A percentile compares a stretch with the other conserved stretches of the same genome.
Conservation (phyloP, 2,329 filamentous ascomycete species). For the Trichoderma koningiopsis region DNA sequence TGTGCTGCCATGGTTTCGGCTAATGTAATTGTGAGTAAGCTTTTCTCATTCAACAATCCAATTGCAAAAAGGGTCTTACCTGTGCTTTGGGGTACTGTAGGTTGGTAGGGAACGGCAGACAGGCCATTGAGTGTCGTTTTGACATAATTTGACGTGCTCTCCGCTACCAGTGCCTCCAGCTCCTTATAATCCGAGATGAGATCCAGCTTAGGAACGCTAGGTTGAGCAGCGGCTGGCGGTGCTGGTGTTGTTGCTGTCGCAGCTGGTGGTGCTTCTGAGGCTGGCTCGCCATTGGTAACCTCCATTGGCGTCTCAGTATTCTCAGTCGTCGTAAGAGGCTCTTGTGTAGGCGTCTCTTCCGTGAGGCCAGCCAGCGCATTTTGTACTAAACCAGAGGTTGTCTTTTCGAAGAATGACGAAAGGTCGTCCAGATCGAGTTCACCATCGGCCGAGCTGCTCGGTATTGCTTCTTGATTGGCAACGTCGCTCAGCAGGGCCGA, state of each 20-base stretch:
- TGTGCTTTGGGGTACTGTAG: slow-evolving; percentile 45
- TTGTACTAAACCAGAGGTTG: slow-evolving; percentile 45
- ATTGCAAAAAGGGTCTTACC: slow-evolving; percentile 31
- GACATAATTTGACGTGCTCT: slow-evolving; percentile 50
- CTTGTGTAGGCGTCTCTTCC: slow-evolving; percentile 32
- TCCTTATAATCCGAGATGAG: slow-evolving; percentile 46
- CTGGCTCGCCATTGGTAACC: slow-evolving; percentile 30
- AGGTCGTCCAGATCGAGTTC: slow-evolving; percentile 46
- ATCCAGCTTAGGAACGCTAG: slow-evolving; percentile 38
- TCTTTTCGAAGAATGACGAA: slow-evolving; percentile 48
- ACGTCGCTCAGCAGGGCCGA: slow-evolving; percentile 38
- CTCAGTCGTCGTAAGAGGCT: slow-evolving; percentile 28
- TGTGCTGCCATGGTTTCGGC: slow-evolving; percentile 42
- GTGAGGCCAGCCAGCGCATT: slow-evolving; percentile 44
- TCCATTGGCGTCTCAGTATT: slow-evolving; percentile 30
- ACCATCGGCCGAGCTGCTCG: slow-evolving; percentile 34
- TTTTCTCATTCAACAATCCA: not conserved
- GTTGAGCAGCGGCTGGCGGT: slow-evolving; percentile 28
- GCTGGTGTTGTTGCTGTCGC: not conserved
- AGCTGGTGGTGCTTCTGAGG: slow-evolving; percentile 29
- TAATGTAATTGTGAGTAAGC: slow-evolving; percentile 23
- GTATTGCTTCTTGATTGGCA: slow-evolving; percentile 34
- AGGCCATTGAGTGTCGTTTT: slow-evolving; percentile 47
- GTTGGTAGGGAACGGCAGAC: slow-evolving; percentile 47
- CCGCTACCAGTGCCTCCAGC: slow-evolving; percentile 47